Percentiles rank a stretch among this genome's conserved stretches.
Evolutionary conservation across 805 yeast genomes (phyloP).

Genomic region (Saturnispora bothae): DNA sequence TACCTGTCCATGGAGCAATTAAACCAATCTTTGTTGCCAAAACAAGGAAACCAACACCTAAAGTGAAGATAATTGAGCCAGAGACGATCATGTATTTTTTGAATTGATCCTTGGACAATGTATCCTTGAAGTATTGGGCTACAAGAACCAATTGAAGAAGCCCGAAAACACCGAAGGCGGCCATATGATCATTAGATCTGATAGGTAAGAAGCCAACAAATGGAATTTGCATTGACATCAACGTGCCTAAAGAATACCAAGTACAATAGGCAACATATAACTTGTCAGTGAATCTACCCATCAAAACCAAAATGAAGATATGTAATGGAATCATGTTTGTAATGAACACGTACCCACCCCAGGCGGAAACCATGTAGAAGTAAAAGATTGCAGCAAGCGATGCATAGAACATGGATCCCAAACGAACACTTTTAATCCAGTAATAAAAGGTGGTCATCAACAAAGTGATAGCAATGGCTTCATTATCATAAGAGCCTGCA

Average conservation of each 20-base stretch:
- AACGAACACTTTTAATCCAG: slow-evolving; percentile 90
- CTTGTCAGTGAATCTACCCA: slow-evolving; percentile 86
- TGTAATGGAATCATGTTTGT: slow-evolving; percentile 96
- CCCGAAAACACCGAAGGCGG: slow-evolving; percentile 95
- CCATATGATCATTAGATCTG: slow-evolving; percentile 96
- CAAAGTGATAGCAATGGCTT: slow-evolving; percentile 94
- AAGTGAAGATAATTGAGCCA: slow-evolving; percentile 38
- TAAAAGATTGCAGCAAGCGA: slow-evolving; percentile 77
- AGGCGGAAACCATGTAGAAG: slow-evolving; percentile 98
- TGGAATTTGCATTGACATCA: slow-evolving; percentile 98
- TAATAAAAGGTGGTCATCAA: slow-evolving; percentile 91
- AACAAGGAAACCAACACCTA: slow-evolving; percentile 65
- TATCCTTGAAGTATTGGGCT: slow-evolving; percentile 69
- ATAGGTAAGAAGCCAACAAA: slow-evolving; percentile 97
- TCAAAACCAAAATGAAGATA: slow-evolving; percentile 75
- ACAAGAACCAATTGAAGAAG: slow-evolving; percentile 81
- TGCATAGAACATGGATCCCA: slow-evolving; percentile 81
- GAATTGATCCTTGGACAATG: slow-evolving; percentile 66
- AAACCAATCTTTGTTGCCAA: slow-evolving; percentile 80
- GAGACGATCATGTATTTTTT: slow-evolving; percentile 55
- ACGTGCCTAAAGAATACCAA: slow-evolving; percentile 96
- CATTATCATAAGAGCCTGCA: slow-evolving; percentile 98
- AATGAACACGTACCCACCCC: slow-evolving; percentile 99
- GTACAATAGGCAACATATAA: slow-evolving; percentile 87
- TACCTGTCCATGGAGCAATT: slow-evolving; percentile 99